Conservation (phyloP, 2,329 filamentous ascomycete species). For the Penicillium sp. region DNA sequence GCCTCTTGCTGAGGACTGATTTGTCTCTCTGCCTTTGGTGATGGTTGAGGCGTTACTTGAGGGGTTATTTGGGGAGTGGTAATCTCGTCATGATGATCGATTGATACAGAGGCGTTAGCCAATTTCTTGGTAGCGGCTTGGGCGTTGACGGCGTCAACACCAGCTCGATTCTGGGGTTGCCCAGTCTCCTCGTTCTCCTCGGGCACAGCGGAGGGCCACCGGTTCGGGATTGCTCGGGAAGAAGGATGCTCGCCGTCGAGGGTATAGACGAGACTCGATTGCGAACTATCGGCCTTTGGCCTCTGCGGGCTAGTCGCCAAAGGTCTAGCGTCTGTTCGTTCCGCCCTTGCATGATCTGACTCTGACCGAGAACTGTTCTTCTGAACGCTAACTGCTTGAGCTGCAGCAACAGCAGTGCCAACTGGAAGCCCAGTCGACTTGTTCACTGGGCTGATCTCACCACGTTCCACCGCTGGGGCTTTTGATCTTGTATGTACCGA, state of each 20-base stretch:
- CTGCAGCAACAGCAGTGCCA: slow-evolving; percentile 37
- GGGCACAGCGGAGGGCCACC: slow-evolving; percentile 14
- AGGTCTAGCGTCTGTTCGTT: slow-evolving; percentile 5
- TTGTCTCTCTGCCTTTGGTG: slow-evolving; percentile 19
- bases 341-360: slow-evolving; percentile 9
- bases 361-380: slow-evolving; percentile 14
- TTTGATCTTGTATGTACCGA: slow-evolving; percentile 33
- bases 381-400: slow-evolving; percentile 29
- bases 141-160: background rate
- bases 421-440: slow-evolving; percentile 30
- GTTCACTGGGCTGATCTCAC: slow-evolving; percentile 30
- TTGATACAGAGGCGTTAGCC: slow-evolving; percentile 12
- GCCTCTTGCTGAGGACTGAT: slow-evolving; percentile 21
- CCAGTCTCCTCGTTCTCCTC: slow-evolving; percentile 17
- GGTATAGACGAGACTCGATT: background rate
- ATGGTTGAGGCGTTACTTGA: slow-evolving; percentile 25
- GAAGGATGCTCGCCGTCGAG: slow-evolving; percentile 12
- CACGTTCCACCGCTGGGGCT: background rate
- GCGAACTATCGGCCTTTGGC: background rate
- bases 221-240: slow-evolving; percentile 15
- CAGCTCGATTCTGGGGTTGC: slow-evolving; percentile 3
- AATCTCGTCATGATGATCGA: slow-evolving; percentile 20
- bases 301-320: background rate
- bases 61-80: slow-evolving; percentile 25
- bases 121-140: slow-evolving; percentile 7